A percentile compares a stretch with the other conserved stretches of the same genome.
These are phyloP conservation scores for Lizonia empirigonia DNA, from an alignment of 2,329 filamentous ascomycete genomes.

Conservation along the genomic window DNA sequence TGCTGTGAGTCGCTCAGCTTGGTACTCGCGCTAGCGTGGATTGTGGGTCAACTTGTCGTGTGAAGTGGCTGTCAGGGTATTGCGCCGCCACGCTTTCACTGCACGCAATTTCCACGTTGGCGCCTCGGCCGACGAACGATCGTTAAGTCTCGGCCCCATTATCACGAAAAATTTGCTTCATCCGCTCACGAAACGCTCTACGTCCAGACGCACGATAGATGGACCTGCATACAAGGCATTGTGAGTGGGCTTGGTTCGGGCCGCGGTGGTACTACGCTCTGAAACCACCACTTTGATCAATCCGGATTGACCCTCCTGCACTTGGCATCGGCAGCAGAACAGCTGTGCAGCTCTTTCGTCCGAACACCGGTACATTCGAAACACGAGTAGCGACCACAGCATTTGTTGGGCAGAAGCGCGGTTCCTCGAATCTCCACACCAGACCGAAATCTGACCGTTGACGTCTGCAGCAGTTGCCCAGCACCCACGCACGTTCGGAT, in stretches of 20 bases:
- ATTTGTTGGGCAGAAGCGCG: conserved; percentile 7
- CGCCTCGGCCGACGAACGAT: background rate
- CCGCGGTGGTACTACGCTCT: conserved; percentile 3
- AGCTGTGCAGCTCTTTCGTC: background rate
- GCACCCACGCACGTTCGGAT: too few relatives aligned
- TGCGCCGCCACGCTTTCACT: background rate
- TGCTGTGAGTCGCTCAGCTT: background rate
- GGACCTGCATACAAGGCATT: conserved; percentile 13
- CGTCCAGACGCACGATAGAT: background rate
- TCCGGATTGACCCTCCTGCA: conserved; percentile 8
- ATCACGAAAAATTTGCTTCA: too few relatives aligned
- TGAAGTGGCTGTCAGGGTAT: background rate
- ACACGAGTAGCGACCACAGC: conserved; percentile 9
- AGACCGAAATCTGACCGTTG: background rate
- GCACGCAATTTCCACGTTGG: background rate
- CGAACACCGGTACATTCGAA: conserved; percentile 9
- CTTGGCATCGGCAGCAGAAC: background rate
- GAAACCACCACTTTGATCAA: conserved; percentile 9
- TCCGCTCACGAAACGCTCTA: too few relatives aligned
- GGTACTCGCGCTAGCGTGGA: conserved; percentile 10
- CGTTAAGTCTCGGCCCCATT: background rate
- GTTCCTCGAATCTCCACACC: conserved; percentile 13
- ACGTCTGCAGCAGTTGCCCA: background rate
- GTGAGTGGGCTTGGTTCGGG: conserved; percentile 9
- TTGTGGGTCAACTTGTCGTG: background rate